phyloP scores from a whole-genome alignment of 495 filamentous ascomycete genomes.

The Xylaria longipes region DNA sequence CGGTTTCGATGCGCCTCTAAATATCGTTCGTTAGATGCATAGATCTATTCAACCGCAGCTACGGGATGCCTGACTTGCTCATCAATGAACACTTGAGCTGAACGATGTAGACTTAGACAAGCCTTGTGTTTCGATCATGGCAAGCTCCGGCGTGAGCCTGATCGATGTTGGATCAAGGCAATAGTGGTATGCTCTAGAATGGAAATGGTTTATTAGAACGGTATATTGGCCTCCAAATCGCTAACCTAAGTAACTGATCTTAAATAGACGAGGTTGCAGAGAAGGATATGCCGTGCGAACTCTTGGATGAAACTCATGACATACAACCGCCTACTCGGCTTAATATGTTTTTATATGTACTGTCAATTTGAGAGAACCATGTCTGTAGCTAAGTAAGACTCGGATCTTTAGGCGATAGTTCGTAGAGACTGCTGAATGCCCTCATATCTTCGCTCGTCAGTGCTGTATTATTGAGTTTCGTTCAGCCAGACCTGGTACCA shows the following conservation, averaged over 20 bases:
- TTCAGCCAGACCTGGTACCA: neutral
- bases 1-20: neutral
- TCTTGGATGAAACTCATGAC: neutral
- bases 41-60: neutral
- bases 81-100: neutral
- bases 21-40: no score
- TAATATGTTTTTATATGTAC: neutral
- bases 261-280: neutral
- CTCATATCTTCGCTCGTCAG: neutral
- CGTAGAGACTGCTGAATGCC: neutral
- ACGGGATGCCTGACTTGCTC: neutral
- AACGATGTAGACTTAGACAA: neutral
- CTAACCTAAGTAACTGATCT: neutral
- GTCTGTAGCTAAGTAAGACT: neutral
- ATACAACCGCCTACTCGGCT: neutral
- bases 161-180: neutral
- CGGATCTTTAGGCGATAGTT: neutral
- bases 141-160: neutral
- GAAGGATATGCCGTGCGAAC: neutral
- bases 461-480: neutral
- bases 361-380: neutral
- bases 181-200: neutral
- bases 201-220: neutral
- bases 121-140: neutral
- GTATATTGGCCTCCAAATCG: neutral